A percentile compares a stretch with the other conserved stretches of the same genome.
Evolutionary conservation across 2,329 filamentous ascomycete genomes (phyloP).

Genomic region (Cladophialophora carrionii): DNA sequence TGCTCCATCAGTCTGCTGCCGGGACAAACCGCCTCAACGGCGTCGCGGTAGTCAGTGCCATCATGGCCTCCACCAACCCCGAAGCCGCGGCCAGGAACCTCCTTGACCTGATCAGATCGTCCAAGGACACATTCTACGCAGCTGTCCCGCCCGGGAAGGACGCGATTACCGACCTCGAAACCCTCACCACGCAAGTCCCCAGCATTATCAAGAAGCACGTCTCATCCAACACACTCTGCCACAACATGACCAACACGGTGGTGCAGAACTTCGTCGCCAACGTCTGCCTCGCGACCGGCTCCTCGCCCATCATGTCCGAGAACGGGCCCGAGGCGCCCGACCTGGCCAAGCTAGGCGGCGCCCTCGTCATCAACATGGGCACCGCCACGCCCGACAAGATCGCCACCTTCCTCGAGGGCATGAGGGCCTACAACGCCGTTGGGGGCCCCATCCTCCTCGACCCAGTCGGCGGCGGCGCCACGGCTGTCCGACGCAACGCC

Average conservation of each 20-base stretch:
- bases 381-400: slow-evolving; percentile 78
- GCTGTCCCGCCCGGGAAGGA: slow-evolving; percentile 41
- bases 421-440: slow-evolving; percentile 77
- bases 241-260: slow-evolving; percentile 97
- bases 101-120: slow-evolving; percentile 55
- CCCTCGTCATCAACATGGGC: slow-evolving; percentile 92
- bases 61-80: slow-evolving; percentile 73
- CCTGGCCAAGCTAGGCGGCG: slow-evolving; percentile 74
- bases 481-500: slow-evolving; percentile 69
- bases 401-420: slow-evolving; percentile 70
- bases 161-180: slow-evolving; percentile 28
- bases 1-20: slow-evolving; percentile 69
- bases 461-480: slow-evolving; percentile 88
- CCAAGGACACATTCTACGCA: slow-evolving; percentile 41
- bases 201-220: slow-evolving; percentile 64
- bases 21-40: slow-evolving; percentile 63
- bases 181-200: slow-evolving; percentile 46
- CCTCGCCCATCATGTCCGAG: slow-evolving; percentile 92
- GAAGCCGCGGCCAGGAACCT: slow-evolving; percentile 65
- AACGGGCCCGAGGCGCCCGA: slow-evolving; percentile 80
- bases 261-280: slow-evolving; percentile 96
- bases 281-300: slow-evolving; percentile 76
- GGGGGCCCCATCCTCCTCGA: slow-evolving; percentile 81
- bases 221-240: slow-evolving; percentile 70
- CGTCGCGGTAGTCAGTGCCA: slow-evolving; percentile 85